phyloP scores from a whole-genome alignment of 257 asterid genomes.

The Salvia miltiorrhiza region DNA sequence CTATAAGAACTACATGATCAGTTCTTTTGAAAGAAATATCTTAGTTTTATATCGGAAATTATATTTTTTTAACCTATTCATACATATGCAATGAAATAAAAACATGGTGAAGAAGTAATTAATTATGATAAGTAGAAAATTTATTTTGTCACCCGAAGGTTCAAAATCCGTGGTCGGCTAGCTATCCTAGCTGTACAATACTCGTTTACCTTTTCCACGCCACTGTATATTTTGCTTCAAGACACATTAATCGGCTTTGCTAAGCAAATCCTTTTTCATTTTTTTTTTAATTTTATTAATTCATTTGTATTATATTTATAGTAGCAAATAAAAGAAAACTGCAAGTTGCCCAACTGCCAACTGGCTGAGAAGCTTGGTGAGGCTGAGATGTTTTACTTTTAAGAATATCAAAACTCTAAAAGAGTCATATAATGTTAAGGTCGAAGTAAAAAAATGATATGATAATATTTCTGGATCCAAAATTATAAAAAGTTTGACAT shows the following conservation, averaged over 20 bases:
- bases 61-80: too few relatives aligned
- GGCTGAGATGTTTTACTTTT: conserved; percentile 26
- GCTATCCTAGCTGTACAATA: conserved; percentile 20
- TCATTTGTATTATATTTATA: too few relatives aligned
- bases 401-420: conserved; percentile 6
- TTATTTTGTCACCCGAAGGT: background rate
- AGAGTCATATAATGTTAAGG: background rate
- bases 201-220: conserved; percentile 13
- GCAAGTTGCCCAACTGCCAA: conserved; percentile 35
- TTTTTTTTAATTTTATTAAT: background rate
- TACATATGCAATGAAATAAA: too few relatives aligned
- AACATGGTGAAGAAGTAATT: too few relatives aligned
- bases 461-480: background rate
- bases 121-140: too few relatives aligned
- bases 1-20: too few relatives aligned
- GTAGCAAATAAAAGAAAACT: background rate
- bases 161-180: conserved; percentile 27
- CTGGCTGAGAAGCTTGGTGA: conserved; percentile 31
- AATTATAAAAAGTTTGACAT: background rate
- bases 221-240: conserved; percentile 18
- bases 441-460: background rate
- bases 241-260: conserved; percentile 20
- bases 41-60: too few relatives aligned
- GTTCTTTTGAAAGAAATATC: too few relatives aligned
- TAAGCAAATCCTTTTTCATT: conserved; percentile 14